Percentiles rank a stretch among this genome's conserved stretches.
These are phyloP conservation scores for Olyra latifolia DNA, from an alignment of 176 grass and related monocot genomes.

Conservation along the genomic window DNA sequence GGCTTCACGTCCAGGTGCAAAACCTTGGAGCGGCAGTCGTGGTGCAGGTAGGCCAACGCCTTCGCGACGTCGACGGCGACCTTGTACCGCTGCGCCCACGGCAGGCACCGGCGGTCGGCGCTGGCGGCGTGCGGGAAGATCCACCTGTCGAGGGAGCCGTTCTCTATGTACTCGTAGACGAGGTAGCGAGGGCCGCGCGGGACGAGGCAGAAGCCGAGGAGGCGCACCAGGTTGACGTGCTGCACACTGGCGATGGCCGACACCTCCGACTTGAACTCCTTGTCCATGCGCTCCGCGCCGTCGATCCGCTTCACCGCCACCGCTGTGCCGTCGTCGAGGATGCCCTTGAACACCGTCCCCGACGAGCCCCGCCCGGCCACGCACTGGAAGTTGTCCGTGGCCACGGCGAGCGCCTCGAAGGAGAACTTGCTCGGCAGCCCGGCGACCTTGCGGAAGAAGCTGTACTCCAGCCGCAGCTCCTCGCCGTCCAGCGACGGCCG, in stretches of 20 bases:
- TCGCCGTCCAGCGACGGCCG: slow-evolving; percentile 9
- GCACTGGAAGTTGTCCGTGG: slow-evolving; percentile 59
- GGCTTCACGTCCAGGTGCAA: slow-evolving; percentile 84
- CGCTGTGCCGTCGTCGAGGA: slow-evolving; percentile 65
- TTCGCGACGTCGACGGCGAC: slow-evolving; percentile 62
- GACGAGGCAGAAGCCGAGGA: slow-evolving; percentile 61
- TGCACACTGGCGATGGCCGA: slow-evolving; percentile 57
- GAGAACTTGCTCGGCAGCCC: slow-evolving; percentile 51
- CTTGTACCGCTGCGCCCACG: slow-evolving; percentile 43
- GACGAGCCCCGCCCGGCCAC: slow-evolving; percentile 53
- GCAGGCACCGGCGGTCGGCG: neutral
- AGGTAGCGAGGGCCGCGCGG: slow-evolving; percentile 41
- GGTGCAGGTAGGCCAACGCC: slow-evolving; percentile 65
- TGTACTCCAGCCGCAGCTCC: slow-evolving; percentile 51
- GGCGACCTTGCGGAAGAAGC: slow-evolving; percentile 73
- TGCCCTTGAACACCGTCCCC: slow-evolving; percentile 62
- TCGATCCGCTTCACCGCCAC: slow-evolving; percentile 68
- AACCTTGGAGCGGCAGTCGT: slow-evolving; percentile 61
- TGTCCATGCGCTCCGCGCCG: slow-evolving; percentile 28
- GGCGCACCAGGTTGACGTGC: slow-evolving; percentile 52
- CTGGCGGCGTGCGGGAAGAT: slow-evolving; percentile 34
- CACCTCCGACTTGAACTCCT: slow-evolving; percentile 65
- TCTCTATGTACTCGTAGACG: slow-evolving; percentile 56
- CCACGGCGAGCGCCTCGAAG: slow-evolving; percentile 40
- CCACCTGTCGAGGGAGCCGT: slow-evolving; percentile 56